Percentiles rank a stretch among this genome's conserved stretches.
phyloP scores from a whole-genome alignment of 345 rosid genomes.

The Camelina neglecta region DNA sequence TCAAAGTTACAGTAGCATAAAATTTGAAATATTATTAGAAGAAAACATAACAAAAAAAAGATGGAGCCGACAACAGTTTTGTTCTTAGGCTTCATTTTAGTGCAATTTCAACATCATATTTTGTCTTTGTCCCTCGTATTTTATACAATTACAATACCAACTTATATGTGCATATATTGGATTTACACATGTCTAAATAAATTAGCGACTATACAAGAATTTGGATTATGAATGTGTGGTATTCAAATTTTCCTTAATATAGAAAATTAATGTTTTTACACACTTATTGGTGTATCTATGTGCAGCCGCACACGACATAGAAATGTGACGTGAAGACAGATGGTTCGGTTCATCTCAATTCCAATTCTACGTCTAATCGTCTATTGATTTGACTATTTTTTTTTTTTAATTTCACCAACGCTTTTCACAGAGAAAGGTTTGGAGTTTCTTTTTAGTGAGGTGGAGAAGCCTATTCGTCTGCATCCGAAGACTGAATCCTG shows the following conservation, averaged over 20 bases:
- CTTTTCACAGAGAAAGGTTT: too few relatives aligned
- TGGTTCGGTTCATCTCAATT: slow-evolving; percentile 36
- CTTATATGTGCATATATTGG: background rate
- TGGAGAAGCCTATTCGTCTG: too few relatives aligned
- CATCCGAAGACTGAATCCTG: too few relatives aligned
- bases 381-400: slow-evolving; percentile 28
- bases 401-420: background rate
- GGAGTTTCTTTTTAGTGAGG: too few relatives aligned
- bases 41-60: slow-evolving; percentile 18
- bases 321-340: slow-evolving; percentile 21
- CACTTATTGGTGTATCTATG: slow-evolving; percentile 22
- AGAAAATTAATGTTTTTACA: slow-evolving; percentile 2
- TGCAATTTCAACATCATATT: slow-evolving; percentile 37
- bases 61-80: slow-evolving; percentile 35
- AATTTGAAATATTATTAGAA: slow-evolving; percentile 5
- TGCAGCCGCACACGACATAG: slow-evolving; percentile 22
- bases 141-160: background rate
- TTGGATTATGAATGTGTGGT: slow-evolving; percentile 28
- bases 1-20: slow-evolving; percentile 35
- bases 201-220: slow-evolving; percentile 16
- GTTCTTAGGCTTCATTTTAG: slow-evolving; percentile 21
- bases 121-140: slow-evolving; percentile 30
- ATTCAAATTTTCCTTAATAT: background rate
- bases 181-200: background rate
- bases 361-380: slow-evolving; percentile 2